These are phyloP conservation scores for Yamadazyma takamatsuzukensis DNA, from an alignment of 805 yeast genomes.

Conservation along the genomic window DNA sequence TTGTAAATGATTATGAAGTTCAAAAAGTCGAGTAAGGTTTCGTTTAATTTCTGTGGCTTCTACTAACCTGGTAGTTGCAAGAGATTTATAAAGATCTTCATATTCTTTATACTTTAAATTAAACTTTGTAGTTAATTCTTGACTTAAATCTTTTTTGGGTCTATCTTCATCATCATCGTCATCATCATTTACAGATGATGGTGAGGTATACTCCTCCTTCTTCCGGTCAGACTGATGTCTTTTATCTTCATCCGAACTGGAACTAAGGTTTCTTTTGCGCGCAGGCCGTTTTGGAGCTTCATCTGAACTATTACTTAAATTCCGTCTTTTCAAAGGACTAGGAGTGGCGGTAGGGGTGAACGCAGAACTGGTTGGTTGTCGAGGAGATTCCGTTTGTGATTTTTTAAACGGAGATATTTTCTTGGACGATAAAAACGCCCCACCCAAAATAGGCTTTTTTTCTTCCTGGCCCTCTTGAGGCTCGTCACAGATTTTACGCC, in stretches of 20 bases:
- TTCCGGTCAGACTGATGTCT: conserved; percentile 8
- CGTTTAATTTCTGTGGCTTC: conserved; percentile 12
- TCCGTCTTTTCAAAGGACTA: neutral
- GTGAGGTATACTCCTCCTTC: conserved; percentile 27
- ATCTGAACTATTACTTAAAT: neutral
- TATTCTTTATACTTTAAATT: conserved; percentile 47
- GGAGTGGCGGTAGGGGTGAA: conserved; percentile 1
- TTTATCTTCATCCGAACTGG: conserved; percentile 13
- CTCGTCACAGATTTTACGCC: conserved; percentile 26
- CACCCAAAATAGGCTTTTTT: conserved; percentile 15
- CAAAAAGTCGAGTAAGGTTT: conserved; percentile 38
- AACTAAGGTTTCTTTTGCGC: conserved; percentile 8
- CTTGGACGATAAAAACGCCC: conserved; percentile 12
- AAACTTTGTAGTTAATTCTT: conserved; percentile 45
- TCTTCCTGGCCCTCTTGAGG: conserved; percentile 1
- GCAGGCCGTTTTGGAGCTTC: too few relatives aligned
- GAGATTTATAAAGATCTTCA: conserved; percentile 39
- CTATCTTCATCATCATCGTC: conserved; percentile 12
- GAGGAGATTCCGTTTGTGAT: conserved; percentile 16
- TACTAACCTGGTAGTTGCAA: conserved; percentile 11
- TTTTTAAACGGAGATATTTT: conserved; percentile 12
- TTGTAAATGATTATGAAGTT: conserved; percentile 48
- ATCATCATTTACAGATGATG: conserved; percentile 30
- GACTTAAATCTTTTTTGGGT: conserved; percentile 32
- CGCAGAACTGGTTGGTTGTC: conserved; percentile 1